Evolutionary conservation across 2,329 filamentous ascomycete genomes (phyloP).

Genomic region (Lasiodiplodia sp.): DNA sequence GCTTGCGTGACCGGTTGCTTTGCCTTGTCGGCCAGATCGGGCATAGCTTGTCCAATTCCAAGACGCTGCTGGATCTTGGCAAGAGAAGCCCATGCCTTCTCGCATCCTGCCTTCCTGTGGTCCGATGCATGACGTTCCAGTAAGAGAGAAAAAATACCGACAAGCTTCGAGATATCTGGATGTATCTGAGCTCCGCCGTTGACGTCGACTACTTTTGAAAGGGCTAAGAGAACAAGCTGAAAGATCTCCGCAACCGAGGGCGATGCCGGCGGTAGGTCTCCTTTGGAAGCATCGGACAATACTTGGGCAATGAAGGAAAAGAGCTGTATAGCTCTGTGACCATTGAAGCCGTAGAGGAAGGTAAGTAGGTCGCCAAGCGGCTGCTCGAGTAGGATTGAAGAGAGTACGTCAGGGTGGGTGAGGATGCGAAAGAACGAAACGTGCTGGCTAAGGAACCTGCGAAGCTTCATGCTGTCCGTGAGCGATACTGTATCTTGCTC

Average conservation of each 20-base stretch:
- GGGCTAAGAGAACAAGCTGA: slow-evolving; percentile 31
- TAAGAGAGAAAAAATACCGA: slow-evolving; percentile 18
- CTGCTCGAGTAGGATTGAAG: slow-evolving; percentile 46
- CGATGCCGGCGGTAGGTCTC: not conserved
- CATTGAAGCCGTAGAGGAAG: slow-evolving; percentile 44
- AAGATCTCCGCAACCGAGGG: slow-evolving; percentile 29
- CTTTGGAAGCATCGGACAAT: slow-evolving; percentile 22
- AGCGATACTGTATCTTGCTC: slow-evolving; percentile 10
- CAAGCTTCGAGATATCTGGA: slow-evolving; percentile 32
- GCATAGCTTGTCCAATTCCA: slow-evolving; percentile 21
- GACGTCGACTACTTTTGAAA: slow-evolving; percentile 36
- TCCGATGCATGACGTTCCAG: not conserved
- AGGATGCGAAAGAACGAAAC: slow-evolving; percentile 40
- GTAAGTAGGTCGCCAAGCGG: slow-evolving; percentile 45
- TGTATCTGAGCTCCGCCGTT: slow-evolving; percentile 37
- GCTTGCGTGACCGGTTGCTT: not conserved
- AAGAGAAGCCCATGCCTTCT: slow-evolving; percentile 8
- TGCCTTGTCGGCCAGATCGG: not conserved
- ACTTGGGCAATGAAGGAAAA: slow-evolving; percentile 38
- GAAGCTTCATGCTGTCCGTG: slow-evolving; percentile 2
- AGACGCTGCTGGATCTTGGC: slow-evolving; percentile 27
- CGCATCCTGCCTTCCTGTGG: not conserved
- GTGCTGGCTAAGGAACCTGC: slow-evolving; percentile 6
- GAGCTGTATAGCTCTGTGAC: slow-evolving; percentile 42
- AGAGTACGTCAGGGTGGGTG: slow-evolving; percentile 43